Evolutionary conservation across 164 flowering plant species (phyloP).

Genomic region (Sextonia rubra): DNA sequence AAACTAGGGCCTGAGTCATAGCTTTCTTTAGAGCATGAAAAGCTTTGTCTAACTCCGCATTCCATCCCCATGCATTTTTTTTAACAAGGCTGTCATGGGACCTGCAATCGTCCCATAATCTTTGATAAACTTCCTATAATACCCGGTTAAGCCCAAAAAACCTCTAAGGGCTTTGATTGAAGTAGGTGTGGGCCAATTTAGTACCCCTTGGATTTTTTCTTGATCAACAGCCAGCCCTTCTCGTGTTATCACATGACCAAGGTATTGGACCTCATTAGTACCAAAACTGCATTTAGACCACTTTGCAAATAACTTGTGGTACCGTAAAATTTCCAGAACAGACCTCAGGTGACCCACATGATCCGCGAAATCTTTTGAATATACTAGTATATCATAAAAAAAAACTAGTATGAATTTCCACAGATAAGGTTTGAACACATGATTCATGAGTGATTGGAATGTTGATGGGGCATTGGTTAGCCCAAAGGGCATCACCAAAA

Average conservation of each 20-base stretch:
- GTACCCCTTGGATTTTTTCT: conserved; percentile 1
- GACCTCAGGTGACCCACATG: neutral
- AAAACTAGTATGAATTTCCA: neutral
- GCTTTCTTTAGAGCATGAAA: neutral
- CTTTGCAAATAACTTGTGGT: neutral
- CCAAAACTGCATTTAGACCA: neutral
- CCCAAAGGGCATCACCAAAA: neutral
- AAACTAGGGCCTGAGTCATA: neutral
- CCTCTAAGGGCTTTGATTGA: neutral
- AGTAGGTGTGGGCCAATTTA: neutral
- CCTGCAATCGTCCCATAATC: neutral
- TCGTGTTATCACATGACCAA: neutral
- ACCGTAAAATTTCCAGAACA: neutral
- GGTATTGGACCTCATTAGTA: neutral
- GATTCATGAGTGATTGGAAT: conserved; percentile 1
- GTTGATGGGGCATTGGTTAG: conserved; percentile 2
- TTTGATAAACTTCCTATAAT: conserved; percentile 10
- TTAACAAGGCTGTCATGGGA: neutral
- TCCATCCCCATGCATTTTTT: neutral
- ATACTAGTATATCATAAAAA: neutral
- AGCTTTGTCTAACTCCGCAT: neutral
- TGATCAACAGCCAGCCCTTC: conserved; percentile 1
- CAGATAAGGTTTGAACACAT: neutral
- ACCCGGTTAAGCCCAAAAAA: neutral
- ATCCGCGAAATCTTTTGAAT: neutral